A percentile compares a stretch with the other conserved stretches of the same genome.
phyloP scores from a whole-genome alignment of 768 basidiomycete species.

The Candolleomyces aberdarensis region DNA sequence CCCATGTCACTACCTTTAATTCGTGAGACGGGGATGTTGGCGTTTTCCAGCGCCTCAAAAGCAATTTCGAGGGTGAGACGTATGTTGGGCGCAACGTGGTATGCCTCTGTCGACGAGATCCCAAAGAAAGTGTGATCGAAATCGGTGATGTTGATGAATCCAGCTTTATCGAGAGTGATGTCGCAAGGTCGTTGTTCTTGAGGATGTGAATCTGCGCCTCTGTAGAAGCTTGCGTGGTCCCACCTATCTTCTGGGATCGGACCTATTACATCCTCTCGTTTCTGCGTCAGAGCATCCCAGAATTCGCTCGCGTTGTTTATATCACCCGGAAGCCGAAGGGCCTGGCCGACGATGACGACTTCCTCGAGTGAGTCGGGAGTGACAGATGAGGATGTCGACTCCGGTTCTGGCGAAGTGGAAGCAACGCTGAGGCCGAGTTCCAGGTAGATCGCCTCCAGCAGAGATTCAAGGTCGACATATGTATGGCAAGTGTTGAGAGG shows the following conservation, averaged over 20 bases:
- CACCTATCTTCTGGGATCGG: slow-evolving; percentile 29
- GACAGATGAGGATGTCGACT: neutral
- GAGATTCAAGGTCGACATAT: slow-evolving; percentile 25
- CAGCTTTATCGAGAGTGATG: slow-evolving; percentile 28
- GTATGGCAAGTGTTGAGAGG: slow-evolving; percentile 35
- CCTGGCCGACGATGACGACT: slow-evolving; percentile 35
- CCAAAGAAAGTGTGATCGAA: slow-evolving; percentile 36
- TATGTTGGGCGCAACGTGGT: slow-evolving; percentile 25
- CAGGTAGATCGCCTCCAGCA: slow-evolving; percentile 21
- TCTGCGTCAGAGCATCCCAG: slow-evolving; percentile 31
- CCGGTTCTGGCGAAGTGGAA: neutral
- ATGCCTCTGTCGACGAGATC: slow-evolving; percentile 31
- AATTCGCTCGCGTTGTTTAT: slow-evolving; percentile 25
- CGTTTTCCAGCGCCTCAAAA: slow-evolving; percentile 34
- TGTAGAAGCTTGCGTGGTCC: slow-evolving; percentile 34
- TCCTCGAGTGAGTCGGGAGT: slow-evolving; percentile 15
- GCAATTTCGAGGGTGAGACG: slow-evolving; percentile 32
- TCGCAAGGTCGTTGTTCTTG: slow-evolving; percentile 23
- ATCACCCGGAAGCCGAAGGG: slow-evolving; percentile 32
- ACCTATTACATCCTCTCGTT: slow-evolving; percentile 27
- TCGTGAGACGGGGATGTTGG: slow-evolving; percentile 29
- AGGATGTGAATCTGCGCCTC: slow-evolving; percentile 16
- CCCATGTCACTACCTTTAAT: slow-evolving; percentile 30
- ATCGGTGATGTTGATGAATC: slow-evolving; percentile 27
- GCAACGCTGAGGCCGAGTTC: slow-evolving; percentile 12